Evolutionary conservation across 83 land plant genomes (phyloP).

Genomic region (Picea engelmannii): DNA sequence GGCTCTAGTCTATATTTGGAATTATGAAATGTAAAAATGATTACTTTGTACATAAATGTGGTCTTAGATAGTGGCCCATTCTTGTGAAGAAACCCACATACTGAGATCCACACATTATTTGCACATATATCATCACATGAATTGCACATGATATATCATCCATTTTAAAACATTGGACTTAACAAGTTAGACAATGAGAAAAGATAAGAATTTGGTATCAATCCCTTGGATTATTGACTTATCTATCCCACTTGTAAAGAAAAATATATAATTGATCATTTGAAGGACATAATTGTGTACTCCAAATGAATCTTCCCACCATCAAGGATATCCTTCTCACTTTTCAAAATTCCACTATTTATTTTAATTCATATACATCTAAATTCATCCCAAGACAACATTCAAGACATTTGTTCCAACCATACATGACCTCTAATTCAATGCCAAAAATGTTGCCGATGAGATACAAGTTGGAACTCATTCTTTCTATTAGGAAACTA

Average conservation of each 20-base stretch:
- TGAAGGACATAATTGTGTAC: too few species aligned
- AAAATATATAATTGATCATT: background rate
- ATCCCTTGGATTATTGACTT: too few species aligned
- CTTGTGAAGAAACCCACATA: background rate
- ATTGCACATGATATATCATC: too few species aligned
- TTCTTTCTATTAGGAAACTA: background rate
- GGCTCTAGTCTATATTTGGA: too few species aligned
- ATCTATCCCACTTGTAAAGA: too few species aligned
- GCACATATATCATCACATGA: too few species aligned
- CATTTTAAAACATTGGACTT: background rate
- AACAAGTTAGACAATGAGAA: slow-evolving; percentile 1
- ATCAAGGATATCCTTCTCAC: slow-evolving; percentile 9
- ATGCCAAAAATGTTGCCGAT: too few species aligned
- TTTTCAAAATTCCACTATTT: background rate
- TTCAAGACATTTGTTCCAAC: too few species aligned
- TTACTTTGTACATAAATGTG: background rate
- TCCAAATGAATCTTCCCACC: background rate
- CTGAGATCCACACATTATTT: too few species aligned
- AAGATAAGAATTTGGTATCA: background rate
- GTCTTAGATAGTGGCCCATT: background rate
- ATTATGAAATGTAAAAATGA: background rate
- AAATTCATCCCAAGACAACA: background rate
- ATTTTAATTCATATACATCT: background rate
- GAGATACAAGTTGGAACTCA: too few species aligned
- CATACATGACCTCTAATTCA: too few species aligned